Base-by-base conservation (phyloP, 2,329 filamentous ascomycete genomes). In the Cadophora luteo-olivacea region DNA sequence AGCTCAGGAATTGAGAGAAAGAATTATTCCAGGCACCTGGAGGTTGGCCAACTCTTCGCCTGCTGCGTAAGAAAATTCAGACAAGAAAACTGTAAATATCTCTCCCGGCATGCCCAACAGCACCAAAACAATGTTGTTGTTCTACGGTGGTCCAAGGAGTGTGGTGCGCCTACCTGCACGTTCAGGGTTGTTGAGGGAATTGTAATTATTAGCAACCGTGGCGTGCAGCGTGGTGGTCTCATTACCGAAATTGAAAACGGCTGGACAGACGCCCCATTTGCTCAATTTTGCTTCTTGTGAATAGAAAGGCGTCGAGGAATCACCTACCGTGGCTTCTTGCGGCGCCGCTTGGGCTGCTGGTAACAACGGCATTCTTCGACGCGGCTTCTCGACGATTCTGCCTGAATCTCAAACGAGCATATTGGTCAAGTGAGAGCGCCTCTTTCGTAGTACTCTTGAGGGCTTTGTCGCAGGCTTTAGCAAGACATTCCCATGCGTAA, bases 201-300 rank as follows among this genome's bases (percentile, higher is more conserved):
- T 55, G 29, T 33, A 22, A 55, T 55, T n/a, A 33, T 29, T 54
- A 16, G 51, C 51, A 4, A 29, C 51, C 51, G 29, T 1, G 6
- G 14, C 52, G 12, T 11, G 16, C 24, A 19, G 52, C 29, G 4
- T 19, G 24, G 24, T 12, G 4, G 25, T 55, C 29, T 9, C 52
- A 32, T 32, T 54, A 54, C 51, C 51, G 8, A 32, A 8, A 4
- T 6, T 32, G 51, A 29, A 32, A 32, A 54, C 51, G 51, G 51
- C 51, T 54, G 51, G 52, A 29, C 4, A 55, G 52, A n/a, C 52
- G 52, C 52, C 52, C 14, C 29, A 55, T 55, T 55, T 55, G 52
- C 29, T n/a, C 52, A 9, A n/a, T 9, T 29, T 5, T n/a, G 19
- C 45, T 22, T 7, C 45, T 49, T 22, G 22, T 4, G 3, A 22